Base-by-base conservation (phyloP, 2,329 filamentous ascomycete species). In the Endothia cerciana region DNA sequence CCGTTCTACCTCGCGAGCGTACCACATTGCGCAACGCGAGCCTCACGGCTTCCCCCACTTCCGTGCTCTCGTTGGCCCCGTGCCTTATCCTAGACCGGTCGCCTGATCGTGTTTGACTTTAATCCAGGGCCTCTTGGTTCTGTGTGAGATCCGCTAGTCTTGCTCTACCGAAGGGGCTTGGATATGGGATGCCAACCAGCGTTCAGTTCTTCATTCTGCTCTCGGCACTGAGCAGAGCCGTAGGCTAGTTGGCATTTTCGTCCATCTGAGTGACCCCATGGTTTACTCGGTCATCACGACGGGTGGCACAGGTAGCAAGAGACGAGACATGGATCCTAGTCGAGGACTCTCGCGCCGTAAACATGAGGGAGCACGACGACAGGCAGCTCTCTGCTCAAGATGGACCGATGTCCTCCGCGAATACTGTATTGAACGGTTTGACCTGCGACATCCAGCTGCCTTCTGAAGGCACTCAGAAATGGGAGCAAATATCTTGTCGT, bases 271-370 rank as follows among this genome's bases (percentile, higher is more conserved):
- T n/a, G 3, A 17, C n/a, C 17, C 4, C 4, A 47, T 38, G 30
- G 28, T 28, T 55, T 13, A 10, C 38, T 17, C 36, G 38, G n/a
- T 28, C 15, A 7, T 25, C 15, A n/a, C 36, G 25, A 58, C 15
- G 11, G 40, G 28, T 33, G 22, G 43, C 36, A 53, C 38, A 40
- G 28, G 36, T 47, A 30, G 25, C 22, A 33, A 47, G 19, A 65
- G 47, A 66, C 55, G 30, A 41, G 55, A 63, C 53, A 33, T 49
- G 13, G 38, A 55, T 17, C 10, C 25, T 41, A 28, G n/a, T 10
- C 49, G 6, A 40, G 10, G 15, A 4, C 15, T 2, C 13, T 53
- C 25, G 10, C 38, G 45, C 40, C 11, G 53, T 33, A 7, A 45
- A 25, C 3, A 8, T 41, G 25, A 25, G 19, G 17, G n/a, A 17